A percentile compares a stretch with the other conserved stretches of the same genome.
phyloP scores from a whole-genome alignment of 2,329 filamentous ascomycete genomes.

The Zymoseptoria tritici region DNA sequence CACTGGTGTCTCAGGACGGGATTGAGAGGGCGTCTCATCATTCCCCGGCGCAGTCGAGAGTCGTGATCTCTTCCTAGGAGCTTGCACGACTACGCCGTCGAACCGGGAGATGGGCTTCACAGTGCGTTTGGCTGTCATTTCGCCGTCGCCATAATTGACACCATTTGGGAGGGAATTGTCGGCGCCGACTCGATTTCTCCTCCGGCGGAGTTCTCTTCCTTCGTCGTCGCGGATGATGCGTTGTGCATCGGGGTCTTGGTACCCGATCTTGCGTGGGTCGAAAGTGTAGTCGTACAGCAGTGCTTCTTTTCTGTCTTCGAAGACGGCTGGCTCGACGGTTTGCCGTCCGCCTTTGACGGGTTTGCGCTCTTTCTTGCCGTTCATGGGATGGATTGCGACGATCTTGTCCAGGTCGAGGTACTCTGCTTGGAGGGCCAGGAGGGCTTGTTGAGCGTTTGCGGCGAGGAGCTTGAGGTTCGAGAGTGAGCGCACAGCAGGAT shows the following conservation, averaged over 20 bases:
- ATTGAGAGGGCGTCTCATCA: background rate
- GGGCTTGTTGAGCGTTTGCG: conserved; percentile 45
- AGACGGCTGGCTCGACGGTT: conserved; percentile 41
- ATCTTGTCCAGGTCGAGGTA: conserved; percentile 49
- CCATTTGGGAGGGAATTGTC: conserved; percentile 12
- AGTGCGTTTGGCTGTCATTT: conserved; percentile 17
- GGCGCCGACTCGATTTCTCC: conserved; percentile 30
- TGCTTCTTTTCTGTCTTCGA: conserved; percentile 54
- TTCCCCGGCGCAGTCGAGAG: conserved; percentile 5
- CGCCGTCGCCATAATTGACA: conserved; percentile 25
- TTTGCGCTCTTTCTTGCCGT: conserved; percentile 46
- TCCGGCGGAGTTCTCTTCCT: conserved; percentile 41
- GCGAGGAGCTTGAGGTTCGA: conserved; percentile 51
- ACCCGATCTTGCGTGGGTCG: conserved; percentile 45
- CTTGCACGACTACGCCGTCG: conserved; percentile 19
- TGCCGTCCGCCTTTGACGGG: conserved; percentile 42
- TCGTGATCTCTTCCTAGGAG: conserved; percentile 21
- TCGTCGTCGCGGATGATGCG: conserved; percentile 39
- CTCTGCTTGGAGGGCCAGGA: conserved; percentile 53
- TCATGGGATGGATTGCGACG: conserved; percentile 37
- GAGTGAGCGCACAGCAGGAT: conserved; percentile 37
- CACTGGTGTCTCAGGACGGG: background rate
- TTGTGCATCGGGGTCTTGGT: conserved; percentile 52
- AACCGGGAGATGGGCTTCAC: conserved; percentile 26
- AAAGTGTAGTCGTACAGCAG: conserved; percentile 54